Evolutionary conservation across 352 stramenopile species (phyloP), one percentile per base, ranked within the genome.

Genomic region (Albugo candida): DNA sequence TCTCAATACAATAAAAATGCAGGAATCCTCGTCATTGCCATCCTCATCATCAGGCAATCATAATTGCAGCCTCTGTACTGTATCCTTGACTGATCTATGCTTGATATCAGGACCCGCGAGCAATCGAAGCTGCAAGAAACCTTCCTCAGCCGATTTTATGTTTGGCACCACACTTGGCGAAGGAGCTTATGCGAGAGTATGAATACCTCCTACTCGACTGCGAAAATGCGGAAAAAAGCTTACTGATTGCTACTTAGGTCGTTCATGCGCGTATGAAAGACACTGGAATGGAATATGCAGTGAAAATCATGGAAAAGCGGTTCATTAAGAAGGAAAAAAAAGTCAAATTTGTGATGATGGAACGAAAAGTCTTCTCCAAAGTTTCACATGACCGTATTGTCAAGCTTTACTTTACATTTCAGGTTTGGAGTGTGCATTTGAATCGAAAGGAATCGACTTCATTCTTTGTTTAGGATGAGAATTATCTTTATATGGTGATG

Each of bases 301-400:
- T 94, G 14, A 94, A 94, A 62, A 91, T 94, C 49, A 94, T 94
- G 80, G 81, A 94, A 53, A 91, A 94, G 56, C 63, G 70, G 36
- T 88, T 91, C 56, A 92, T 94, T 53, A 77, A 74, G 47, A 86
- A 85, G 61, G 80, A 93, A 58, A 92, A 92, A 57, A 93, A 94
- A 53, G 79, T 92, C 52, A 88, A 83, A 51, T 87, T 88, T 51
- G 76, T 92, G 49, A 87, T 94, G 69, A 92, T 91, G 75, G 81
- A 94, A 64, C 75, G 75, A 59, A 84, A 88, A 42, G 78, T 94
- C 38, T 89, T 94, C 52, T 88, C 78, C 37, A 87, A 84, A 57
- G 64, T 94, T 37, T 70, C 71, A 52, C 71, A 92, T 53, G 80
- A 91, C 49, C 77, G 75, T 46, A 79, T 94, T 34, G 75, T 94